Percentiles rank a stretch among this genome's conserved stretches.
Evolutionary conservation across 805 yeast species (phyloP).

Genomic region (Saccharomyces mikatae): DNA sequence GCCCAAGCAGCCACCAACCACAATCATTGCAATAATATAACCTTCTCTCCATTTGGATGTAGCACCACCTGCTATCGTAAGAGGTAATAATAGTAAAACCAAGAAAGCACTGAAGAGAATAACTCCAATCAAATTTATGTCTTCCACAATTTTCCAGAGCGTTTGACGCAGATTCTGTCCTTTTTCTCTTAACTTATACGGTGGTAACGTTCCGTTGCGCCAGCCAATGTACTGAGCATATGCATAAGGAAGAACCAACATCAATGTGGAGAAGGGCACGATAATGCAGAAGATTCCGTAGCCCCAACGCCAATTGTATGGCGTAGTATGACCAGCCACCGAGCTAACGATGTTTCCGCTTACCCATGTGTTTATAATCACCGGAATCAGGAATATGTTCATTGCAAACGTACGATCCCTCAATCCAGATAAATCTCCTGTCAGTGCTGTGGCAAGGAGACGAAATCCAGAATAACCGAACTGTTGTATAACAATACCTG

Average conservation of each 20-base stretch:
- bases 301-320: constrained; percentile 37
- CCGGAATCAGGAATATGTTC: constrained; percentile 32
- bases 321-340: constrained; percentile 14
- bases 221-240: constrained; percentile 37
- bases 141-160: constrained; percentile 38
- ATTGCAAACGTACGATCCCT: not conserved
- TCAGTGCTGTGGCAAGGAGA: not conserved
- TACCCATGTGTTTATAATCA: constrained; percentile 59
- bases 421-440: not conserved
- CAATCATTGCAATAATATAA: constrained; percentile 49
- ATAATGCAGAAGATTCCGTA: constrained; percentile 48
- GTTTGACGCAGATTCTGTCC: constrained; percentile 8
- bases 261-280: constrained; percentile 41
- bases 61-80: constrained; percentile 56
- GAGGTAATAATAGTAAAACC: constrained; percentile 51
- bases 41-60: constrained; percentile 42
- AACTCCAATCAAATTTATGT: constrained; percentile 51
- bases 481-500: not conserved
- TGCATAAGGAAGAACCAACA: constrained; percentile 33
- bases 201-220: constrained; percentile 34
- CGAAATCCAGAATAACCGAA: not conserved
- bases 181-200: constrained; percentile 22
- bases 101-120: constrained; percentile 42
- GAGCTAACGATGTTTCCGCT: constrained; percentile 40
- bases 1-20: constrained; percentile 44